Base-by-base conservation (phyloP, 164 flowering plant species). In the Annona cherimola region DNA sequence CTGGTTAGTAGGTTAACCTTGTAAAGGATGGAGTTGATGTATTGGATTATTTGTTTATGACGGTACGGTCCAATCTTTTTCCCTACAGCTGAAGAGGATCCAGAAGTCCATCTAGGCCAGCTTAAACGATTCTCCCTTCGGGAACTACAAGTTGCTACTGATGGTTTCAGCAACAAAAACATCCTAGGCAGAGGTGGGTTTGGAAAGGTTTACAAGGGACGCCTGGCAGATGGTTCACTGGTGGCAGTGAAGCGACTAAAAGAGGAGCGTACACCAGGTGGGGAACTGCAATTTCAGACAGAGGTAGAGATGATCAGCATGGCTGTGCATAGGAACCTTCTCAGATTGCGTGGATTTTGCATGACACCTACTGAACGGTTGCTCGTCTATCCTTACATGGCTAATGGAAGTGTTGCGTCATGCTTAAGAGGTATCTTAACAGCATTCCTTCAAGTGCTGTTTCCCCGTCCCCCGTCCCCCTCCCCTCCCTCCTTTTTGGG, bases 41-140 rank as follows among this genome's bases (percentile, higher is more conserved):
- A 44, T 40, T 40, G 41, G 43, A 43, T 11, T 41, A 39, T 64
- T 26, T 8, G 26, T 61, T 7, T 61, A 5, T 42, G 12, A 14
- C 14, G 65, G 73, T 42, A 54, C 63, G 35, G 57, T 50, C 40
- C 63, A 64, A 20, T 59, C n/a, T 14, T 72, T 55, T 40, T 55
- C 68, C 18, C 69, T 72, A 61, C 83, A 82, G 87, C 85, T 69
- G 87, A 82, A 55, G 87, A 84, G 77, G 85, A 84, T 76, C 86
- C 86, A 1, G 86, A 84, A 73, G 85, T 84, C 68, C 87, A 80
- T 67, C 77, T 84, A 55, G 87, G 87, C 11, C 87, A 84, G 72
- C 85, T 84, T 5, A 84, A 82, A 69, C 75, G 83, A 65, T 84
- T 84, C 63, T 84, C 85, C 45, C 66, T 84, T 18, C 79, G 84